Base-by-base conservation (phyloP, 1,284 basidiomycete species). In the Puccinia triticina region DNA sequence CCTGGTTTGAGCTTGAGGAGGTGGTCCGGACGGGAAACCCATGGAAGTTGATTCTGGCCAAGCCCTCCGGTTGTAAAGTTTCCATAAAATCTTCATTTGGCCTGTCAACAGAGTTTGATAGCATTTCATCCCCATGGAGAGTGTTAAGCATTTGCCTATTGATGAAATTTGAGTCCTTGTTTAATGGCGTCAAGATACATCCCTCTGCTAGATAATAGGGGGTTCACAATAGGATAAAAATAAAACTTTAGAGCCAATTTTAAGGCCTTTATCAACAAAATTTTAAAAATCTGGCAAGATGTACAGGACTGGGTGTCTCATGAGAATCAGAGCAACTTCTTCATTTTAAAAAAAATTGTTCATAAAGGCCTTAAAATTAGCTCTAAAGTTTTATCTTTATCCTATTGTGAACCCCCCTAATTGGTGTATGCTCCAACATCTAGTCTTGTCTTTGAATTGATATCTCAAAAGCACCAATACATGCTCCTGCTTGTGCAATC, bases 1-100 rank as follows among this genome's bases (percentile, higher is more conserved):
- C n/a, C n/a, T n/a, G n/a, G n/a, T n/a, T n/a, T n/a, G n/a, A n/a
- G n/a, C n/a, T n/a, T n/a, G n/a, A n/a, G n/a, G n/a, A n/a, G n/a
- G n/a, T n/a, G n/a, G n/a, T 1, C 2, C 0, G n/a, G n/a, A n/a
- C n/a, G n/a, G 77, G 77, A 37, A 78, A 78, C 0, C 77, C 64
- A 4, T 61, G 48, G 26, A 72, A 43, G 7, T 67, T 21, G 2
- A 67, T 8, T 43, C 43, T 67, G 21, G 40, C 43, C 29, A 67
- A 32, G 21, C 37, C 26, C 43, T 67, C 64, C 2, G 18, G 18
- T 1, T 34, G 34, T 8, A 67, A 10, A 2, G 37, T 10, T 2
- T 67, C 23, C 2, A n/a, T 4, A n/a, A 37, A 1, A 1, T 43
- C 40, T 2, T 67, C 64, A 21, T 67, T 37, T 0, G 64, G 64